phyloP scores from a whole-genome alignment of 2,329 filamentous ascomycete genomes.

The Scorias spongiosa region DNA sequence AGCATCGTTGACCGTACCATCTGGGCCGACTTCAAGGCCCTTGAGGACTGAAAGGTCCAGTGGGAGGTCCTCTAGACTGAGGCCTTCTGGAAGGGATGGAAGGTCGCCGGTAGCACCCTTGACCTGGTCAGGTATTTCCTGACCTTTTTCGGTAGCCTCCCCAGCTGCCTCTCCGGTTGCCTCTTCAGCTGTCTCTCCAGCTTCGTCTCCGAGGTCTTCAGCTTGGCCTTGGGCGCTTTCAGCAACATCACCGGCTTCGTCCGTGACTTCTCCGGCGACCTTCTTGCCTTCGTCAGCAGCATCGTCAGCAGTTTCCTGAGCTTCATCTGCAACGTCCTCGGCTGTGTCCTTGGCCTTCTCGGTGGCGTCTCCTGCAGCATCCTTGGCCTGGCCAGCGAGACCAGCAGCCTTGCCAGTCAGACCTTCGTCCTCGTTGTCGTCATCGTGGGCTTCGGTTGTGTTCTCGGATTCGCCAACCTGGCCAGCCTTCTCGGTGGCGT shows the following conservation, averaged over 20 bases:
- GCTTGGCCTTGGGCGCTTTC: constrained; percentile 9
- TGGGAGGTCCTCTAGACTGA: constrained; percentile 23
- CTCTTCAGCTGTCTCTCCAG: constrained; percentile 4
- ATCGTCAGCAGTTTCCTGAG: constrained; percentile 17
- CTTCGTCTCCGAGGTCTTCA: constrained; percentile 3
- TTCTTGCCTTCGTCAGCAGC: constrained; percentile 18
- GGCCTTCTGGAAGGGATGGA: constrained; percentile 3
- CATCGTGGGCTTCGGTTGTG: constrained; percentile 11
- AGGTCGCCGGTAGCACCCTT: constrained; percentile 3
- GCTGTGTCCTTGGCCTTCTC: constrained; percentile 19
- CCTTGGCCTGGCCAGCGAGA: constrained; percentile 27
- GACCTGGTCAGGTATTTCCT: constrained; percentile 11
- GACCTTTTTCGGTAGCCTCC: constrained; percentile 12
- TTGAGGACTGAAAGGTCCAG: constrained; percentile 32
- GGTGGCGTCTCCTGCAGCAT: constrained; percentile 23
- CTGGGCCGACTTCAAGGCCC: constrained; percentile 37
- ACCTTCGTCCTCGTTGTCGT: constrained; percentile 27
- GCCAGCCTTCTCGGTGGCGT: constrained; percentile 28
- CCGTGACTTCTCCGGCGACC: constrained; percentile 17
- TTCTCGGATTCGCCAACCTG: constrained; percentile 19
- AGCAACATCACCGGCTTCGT: constrained; percentile 17
- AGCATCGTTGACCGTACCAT: constrained; percentile 37
- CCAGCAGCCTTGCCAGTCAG: constrained; percentile 32
- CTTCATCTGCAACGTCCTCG: constrained; percentile 19
- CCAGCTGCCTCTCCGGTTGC: constrained; percentile 13